Evolutionary conservation across 768 basidiomycete species (phyloP), one percentile per base, ranked within the genome.

Genomic region (Boletus rex-veris): DNA sequence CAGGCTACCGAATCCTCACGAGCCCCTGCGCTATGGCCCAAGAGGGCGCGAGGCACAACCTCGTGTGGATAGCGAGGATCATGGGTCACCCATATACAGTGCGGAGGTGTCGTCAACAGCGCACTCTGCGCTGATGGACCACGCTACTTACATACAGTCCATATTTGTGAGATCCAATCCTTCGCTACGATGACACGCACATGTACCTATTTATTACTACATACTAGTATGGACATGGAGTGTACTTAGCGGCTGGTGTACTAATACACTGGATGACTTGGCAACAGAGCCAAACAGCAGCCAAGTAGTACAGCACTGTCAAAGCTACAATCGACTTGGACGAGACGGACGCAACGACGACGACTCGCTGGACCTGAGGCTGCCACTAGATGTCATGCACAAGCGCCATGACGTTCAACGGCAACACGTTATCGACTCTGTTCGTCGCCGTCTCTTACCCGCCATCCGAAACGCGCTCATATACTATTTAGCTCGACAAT

Each of bases 341-440:
- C 21, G 33, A 35, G 33, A 24, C 24, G 5, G 53, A 43, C 58
- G 39, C 47, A 44, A 45, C 64, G 60, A 51, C 63, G 53, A 53
- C 53, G 55, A 28, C 28, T 28, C 28, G 28, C 28, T 28, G 28
- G 46, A 49, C 52, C 50, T 54, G 46, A 48, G 58, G 60, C 69
- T 66, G 60, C 68, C 67, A 63, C 68, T 70, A 64, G 60, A 72
- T 70, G 72, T 73, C 76, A 85, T 85, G 84, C 77, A 75, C 71
- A 80, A 73, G 70, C 83, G 77, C 60, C 75, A 80, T 69, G 73
- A 85, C 80, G 81, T 77, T 55, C 85, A 86, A 71, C 78, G 86
- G 62, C 80, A 82, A 70, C 86, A 88, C 70, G 77, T 88, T 68
- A 77, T 88, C 62, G 74, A 79, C 64, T 83, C 86, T 35, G 86